Base-by-base conservation (phyloP, 208 protist genomes). In the Angomonas deanei region DNA sequence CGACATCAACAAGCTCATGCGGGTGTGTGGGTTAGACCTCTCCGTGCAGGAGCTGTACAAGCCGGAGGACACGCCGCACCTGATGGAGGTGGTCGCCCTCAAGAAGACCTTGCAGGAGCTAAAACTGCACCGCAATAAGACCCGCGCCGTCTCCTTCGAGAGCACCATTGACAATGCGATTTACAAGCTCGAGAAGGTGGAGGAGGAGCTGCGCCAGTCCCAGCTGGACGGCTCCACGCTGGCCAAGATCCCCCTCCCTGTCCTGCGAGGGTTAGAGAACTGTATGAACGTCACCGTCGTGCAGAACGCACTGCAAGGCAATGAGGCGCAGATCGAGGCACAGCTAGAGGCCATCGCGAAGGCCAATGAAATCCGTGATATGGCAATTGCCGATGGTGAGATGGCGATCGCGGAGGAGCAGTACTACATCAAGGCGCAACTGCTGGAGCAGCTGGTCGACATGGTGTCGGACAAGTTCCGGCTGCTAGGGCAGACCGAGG, bases 391-490 rank as follows among this genome's bases (percentile, higher is more conserved):
- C 55, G 81, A 88, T 48, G 81, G 81, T 54, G 81, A 88, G 73
- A 84, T 88, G 81, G 78, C 82, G 61, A 79, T 88, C 36, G 81
- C 78, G 1, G 81, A 88, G 68, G 81, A 88, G 78, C 81, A 88
- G 67, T 80, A 84, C 68, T 88, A 76, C 74, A 88, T 76, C 54
- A 84, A 88, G 72, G 76, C 83, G 24, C 81, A 88, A 67, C 78
- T 88, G 48, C 81, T 82, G 66, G 81, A 88, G 65, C 72, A 72
- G 36, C 69, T 88, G 28, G 83, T 88, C 39, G 77, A 82, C 39
- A 63, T 84, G 34, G 74, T 84, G 28, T 61, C 69, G 21, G 78
- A 84, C 68, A 88, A 88, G 67, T 88, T 88, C 74, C 70, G 78
- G 28, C 33, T 88, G 57, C 76, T 87, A 31, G 58, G 55, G 23